Percentiles rank a stretch among this genome's conserved stretches.
Conservation (phyloP, 805 yeast species). For the Yamadazyma insecticola region DNA sequence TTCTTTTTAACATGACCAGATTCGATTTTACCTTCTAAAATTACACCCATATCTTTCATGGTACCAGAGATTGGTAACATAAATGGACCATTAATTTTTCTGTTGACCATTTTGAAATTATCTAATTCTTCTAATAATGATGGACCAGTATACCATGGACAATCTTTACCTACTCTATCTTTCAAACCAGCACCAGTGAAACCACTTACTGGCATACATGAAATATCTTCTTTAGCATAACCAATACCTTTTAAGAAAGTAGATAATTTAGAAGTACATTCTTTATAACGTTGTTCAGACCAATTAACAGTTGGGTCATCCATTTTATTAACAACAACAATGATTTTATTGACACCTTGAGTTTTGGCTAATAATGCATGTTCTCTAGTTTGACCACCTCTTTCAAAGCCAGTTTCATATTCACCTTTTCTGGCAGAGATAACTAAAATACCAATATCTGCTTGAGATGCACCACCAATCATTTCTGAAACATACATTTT, state of each 20-base stretch:
- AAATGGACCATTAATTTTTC: slow-evolving; percentile 91
- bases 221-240: slow-evolving; percentile 78
- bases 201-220: slow-evolving; percentile 97
- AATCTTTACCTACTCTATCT: slow-evolving; percentile 68
- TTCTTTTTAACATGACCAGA: slow-evolving; percentile 89
- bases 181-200: slow-evolving; percentile 96
- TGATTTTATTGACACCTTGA: slow-evolving; percentile 92
- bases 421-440: slow-evolving; percentile 99
- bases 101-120: slow-evolving; percentile 70
- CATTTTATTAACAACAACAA: slow-evolving; percentile 97
- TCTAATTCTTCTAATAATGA: slow-evolving; percentile 88
- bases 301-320: slow-evolving; percentile 96
- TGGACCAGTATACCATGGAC: slow-evolving; percentile 96
- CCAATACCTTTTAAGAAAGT: slow-evolving; percentile 84
- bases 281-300: slow-evolving; percentile 95
- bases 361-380: slow-evolving; percentile 97
- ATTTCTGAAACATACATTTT: slow-evolving; percentile 97
- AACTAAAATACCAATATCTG: slow-evolving; percentile 96
- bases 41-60: slow-evolving; percentile 95
- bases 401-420: slow-evolving; percentile 98
- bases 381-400: slow-evolving; percentile 98
- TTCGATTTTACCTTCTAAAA: slow-evolving; percentile 97
- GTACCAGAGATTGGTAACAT: slow-evolving; percentile 95
- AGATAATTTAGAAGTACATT: slow-evolving; percentile 82
- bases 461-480: slow-evolving; percentile 99